Conservation (phyloP, 2,329 filamentous ascomycete genomes). For the Neonectria ditissima region DNA sequence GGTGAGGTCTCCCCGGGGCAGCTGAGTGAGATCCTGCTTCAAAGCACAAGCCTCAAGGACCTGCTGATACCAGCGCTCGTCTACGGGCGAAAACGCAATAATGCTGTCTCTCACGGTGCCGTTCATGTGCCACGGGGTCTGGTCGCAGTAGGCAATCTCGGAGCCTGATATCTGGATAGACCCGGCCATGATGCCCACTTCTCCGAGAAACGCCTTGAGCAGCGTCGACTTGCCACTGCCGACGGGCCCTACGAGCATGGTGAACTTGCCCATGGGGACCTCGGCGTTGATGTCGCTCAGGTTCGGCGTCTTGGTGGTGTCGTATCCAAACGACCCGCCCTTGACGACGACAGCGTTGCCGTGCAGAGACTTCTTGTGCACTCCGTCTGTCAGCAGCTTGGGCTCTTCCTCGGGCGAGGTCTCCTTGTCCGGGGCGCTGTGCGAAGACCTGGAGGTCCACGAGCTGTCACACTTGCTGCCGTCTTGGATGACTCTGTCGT, state of each 20-base stretch:
- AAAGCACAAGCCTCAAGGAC: conserved; percentile 44
- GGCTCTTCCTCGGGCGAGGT: not conserved
- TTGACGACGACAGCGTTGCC: not conserved
- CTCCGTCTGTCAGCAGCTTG: not conserved
- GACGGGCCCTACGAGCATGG: conserved; percentile 49
- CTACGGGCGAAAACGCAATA: conserved; percentile 40
- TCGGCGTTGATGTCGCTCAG: conserved; percentile 20
- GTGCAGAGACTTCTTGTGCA: not conserved
- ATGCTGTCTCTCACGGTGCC: conserved; percentile 50
- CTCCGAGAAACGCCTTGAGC: conserved; percentile 47
- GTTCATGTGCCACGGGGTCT: conserved; percentile 48
- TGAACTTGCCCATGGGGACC: conserved; percentile 19
- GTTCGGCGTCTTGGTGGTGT: conserved; percentile 12
- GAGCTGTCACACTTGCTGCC: not conserved
- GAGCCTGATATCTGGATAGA: conserved; percentile 17
- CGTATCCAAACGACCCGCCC: conserved; percentile 28
- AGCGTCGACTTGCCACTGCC: conserved; percentile 53
- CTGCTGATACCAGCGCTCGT: conserved; percentile 45
- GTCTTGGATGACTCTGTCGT: conserved; percentile 11
- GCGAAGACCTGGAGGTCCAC: not conserved
- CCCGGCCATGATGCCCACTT: conserved; percentile 31
- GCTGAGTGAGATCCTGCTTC: conserved; percentile 40
- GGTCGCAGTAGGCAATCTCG: conserved; percentile 39
- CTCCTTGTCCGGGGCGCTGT: conserved; percentile 12
- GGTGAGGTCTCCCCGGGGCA: conserved; percentile 49